phyloP scores from a whole-genome alignment of 768 basidiomycete species.

The Termitomyces sp. region DNA sequence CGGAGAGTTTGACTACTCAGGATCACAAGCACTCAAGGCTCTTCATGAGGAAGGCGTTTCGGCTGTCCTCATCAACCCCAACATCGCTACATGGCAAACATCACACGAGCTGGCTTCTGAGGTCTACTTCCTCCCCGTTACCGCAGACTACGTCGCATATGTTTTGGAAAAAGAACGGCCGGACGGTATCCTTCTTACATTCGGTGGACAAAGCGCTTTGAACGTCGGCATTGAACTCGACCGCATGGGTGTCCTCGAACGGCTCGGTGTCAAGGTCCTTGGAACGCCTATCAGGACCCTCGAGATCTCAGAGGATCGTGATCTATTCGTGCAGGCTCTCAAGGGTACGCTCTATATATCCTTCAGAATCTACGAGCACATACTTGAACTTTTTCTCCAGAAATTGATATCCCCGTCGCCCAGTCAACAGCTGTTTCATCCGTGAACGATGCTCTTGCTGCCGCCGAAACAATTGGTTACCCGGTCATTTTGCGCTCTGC shows the following conservation, averaged over 20 bases:
- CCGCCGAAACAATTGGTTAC: constrained; percentile 90
- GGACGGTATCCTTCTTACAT: constrained; percentile 94
- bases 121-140: constrained; percentile 96
- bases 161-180: constrained; percentile 98
- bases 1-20: constrained; percentile 99
- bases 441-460: constrained; percentile 87
- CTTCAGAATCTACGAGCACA: neutral
- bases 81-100: constrained; percentile 99
- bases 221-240: constrained; percentile 97
- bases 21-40: constrained; percentile 97
- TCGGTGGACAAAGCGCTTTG: constrained; percentile 96
- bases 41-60: constrained; percentile 92
- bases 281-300: constrained; percentile 94
- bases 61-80: constrained; percentile 95
- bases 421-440: constrained; percentile 96
- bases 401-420: constrained; percentile 95
- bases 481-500: constrained; percentile 96
- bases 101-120: constrained; percentile 95
- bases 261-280: constrained; percentile 87
- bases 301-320: constrained; percentile 95
- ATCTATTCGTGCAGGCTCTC: constrained; percentile 92
- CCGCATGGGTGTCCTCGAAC: constrained; percentile 92
- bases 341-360: constrained; percentile 56
- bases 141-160: constrained; percentile 96
- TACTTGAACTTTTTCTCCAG: constrained; percentile 31